Base-by-base conservation (phyloP, 2,329 filamentous ascomycete species). In the Pyrenophora graminea region DNA sequence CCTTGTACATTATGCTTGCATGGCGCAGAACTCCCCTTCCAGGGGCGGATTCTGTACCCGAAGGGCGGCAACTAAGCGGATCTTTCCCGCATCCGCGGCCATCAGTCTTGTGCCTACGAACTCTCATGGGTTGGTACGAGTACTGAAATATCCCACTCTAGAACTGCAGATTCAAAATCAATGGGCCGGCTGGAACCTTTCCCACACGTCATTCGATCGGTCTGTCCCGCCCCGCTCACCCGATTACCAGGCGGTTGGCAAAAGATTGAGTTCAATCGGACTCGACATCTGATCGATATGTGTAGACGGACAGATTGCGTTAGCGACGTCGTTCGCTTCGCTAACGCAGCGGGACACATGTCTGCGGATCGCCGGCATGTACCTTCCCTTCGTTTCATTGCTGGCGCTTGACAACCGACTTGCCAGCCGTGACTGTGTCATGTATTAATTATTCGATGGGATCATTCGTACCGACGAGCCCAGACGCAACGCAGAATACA, bases 211-310 rank as follows among this genome's bases (percentile, higher is more conserved):
- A 18, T 13, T 39, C 31, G 40, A 45, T 45, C 40, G 23, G 15
- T 30, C 21, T 32, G 30, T n/a, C 13, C 15, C 39, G 40, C 46
- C 15, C 45, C 12, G 23, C 40, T 8, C 23, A 27, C 9, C 31
- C 50, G 25, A 23, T 45, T 37, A 49, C 50, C 50, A 44, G 50
- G 50, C 18, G 41, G 3, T 18, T 38, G 40, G 45, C 45, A 27
- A 23, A 21, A 48, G 19, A 41, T 31, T 36, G 45, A 19, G 2
- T 31, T 48, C 34, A 31, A 43, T 52, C 34, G 48, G 34, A 19
- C 27, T 39, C 36, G 39, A 46, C 25, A 4, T 10, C 9, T 39
- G 41, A 39, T 40, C 41, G 43, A 51, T 46, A 21, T 17, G 39
- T 37, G 5, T 13, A n/a, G 19, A 4, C n/a, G 23, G 1, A 3